A percentile compares a stretch with the other conserved stretches of the same genome.
Evolutionary conservation across 1,284 basidiomycete species (phyloP).

Genomic region (Tylopilus orsonianus): DNA sequence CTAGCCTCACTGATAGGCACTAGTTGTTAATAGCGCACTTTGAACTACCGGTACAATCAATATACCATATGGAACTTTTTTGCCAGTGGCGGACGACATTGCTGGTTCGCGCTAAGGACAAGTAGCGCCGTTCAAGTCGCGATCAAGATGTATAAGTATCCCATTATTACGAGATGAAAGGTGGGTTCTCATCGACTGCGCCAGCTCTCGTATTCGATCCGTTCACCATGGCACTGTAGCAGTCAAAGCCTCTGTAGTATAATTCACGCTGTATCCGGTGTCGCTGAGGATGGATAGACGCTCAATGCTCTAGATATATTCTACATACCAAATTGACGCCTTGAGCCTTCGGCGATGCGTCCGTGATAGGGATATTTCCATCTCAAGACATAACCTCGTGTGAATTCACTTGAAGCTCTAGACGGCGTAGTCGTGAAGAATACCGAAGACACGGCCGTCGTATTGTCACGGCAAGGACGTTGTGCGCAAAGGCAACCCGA

Average conservation of each 20-base stretch:
- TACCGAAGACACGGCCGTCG: constrained; percentile 2
- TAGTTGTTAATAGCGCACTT: too few species aligned
- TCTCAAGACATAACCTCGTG: constrained; percentile 16
- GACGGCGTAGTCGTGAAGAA: constrained; percentile 9
- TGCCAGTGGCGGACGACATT: constrained; percentile 27
- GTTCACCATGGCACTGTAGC: too few species aligned
- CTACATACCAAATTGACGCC: too few species aligned
- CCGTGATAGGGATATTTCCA: background rate
- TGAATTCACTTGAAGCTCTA: constrained; percentile 8
- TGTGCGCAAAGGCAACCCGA: background rate
- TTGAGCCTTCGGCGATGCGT: too few species aligned
- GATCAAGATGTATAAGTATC: background rate
- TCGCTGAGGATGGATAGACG: background rate
- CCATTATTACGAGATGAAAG: too few species aligned
- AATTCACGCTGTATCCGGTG: background rate
- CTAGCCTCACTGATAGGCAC: constrained; percentile 46
- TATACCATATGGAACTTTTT: constrained; percentile 33
- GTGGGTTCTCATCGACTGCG: too few species aligned
- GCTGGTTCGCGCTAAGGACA: background rate
- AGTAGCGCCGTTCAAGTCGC: background rate
- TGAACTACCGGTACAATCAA: background rate
- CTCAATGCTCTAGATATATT: background rate
- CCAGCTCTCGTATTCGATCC: too few species aligned
- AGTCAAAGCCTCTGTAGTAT: too few species aligned
- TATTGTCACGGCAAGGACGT: background rate